These are phyloP conservation scores for Solanum arcanum DNA, from an alignment of 257 asterid species.

Conservation along the genomic window DNA sequence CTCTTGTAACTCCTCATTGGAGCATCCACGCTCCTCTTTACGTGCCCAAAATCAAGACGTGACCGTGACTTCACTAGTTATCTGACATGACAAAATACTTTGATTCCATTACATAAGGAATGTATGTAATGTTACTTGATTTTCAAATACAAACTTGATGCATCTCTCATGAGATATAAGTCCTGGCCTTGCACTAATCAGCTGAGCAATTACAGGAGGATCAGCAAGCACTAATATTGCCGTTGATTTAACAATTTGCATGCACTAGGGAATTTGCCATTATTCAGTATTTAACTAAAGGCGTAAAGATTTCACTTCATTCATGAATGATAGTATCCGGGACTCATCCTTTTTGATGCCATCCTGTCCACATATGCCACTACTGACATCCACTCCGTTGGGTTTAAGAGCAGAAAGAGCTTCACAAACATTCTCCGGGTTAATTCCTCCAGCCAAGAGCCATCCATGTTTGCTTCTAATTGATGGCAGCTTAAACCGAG, in stretches of 20 bases:
- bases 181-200: neutral
- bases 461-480: constrained; percentile 74
- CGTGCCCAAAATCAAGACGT: neutral
- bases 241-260: neutral
- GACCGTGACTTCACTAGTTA: neutral
- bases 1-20: neutral
- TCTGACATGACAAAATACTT: neutral
- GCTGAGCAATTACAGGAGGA: neutral
- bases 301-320: constrained; percentile 38
- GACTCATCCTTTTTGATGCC: constrained; percentile 65
- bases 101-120: neutral
- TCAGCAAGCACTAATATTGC: neutral
- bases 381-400: constrained; percentile 80
- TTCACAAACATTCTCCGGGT: constrained; percentile 54
- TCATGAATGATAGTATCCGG: constrained; percentile 58
- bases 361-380: constrained; percentile 81
- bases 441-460: constrained; percentile 90
- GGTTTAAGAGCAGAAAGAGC: constrained; percentile 70
- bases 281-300: constrained; percentile 9
- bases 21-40: neutral
- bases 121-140: neutral
- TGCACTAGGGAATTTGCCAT: neutral
- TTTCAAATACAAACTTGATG: neutral
- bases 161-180: neutral
- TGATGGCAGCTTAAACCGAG: constrained; percentile 56